A percentile compares a stretch with the other conserved stretches of the same genome.
Evolutionary conservation across 345 rosid species (phyloP).

Genomic region (Gossypium herbaceum): DNA sequence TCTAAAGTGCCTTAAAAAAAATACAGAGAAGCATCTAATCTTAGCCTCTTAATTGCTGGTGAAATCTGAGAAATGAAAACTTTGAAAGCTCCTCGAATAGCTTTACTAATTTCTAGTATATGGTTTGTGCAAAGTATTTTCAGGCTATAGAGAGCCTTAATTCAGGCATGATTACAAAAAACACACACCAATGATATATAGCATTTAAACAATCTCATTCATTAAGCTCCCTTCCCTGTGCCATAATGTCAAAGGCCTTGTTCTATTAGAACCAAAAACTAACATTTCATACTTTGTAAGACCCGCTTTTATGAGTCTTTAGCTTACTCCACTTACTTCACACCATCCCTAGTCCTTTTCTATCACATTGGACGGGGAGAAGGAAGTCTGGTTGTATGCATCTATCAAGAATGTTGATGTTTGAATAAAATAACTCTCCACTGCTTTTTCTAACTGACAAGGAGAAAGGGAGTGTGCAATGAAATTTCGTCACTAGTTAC

Average conservation of each 20-base stretch:
- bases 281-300: neutral
- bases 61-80: neutral
- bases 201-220: neutral
- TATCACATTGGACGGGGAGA: neutral
- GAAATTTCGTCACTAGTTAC: neutral
- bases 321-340: slow-evolving; percentile 3
- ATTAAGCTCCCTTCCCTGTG: neutral
- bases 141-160: neutral
- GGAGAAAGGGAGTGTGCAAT: neutral
- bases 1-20: neutral
- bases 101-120: neutral
- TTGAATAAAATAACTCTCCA: neutral
- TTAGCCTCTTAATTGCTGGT: neutral
- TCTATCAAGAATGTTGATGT: neutral
- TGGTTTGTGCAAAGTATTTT: neutral
- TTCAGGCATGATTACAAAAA: neutral
- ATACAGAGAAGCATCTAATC: neutral
- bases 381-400: neutral
- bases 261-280: neutral
- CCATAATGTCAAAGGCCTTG: neutral
- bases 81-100: neutral
- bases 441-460: neutral
- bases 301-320: neutral
- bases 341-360: neutral
- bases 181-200: neutral